A percentile compares a stretch with the other conserved stretches of the same genome.
Conservation (phyloP, 352 stramenopile genomes). For the Pythium aphanidermatum region DNA sequence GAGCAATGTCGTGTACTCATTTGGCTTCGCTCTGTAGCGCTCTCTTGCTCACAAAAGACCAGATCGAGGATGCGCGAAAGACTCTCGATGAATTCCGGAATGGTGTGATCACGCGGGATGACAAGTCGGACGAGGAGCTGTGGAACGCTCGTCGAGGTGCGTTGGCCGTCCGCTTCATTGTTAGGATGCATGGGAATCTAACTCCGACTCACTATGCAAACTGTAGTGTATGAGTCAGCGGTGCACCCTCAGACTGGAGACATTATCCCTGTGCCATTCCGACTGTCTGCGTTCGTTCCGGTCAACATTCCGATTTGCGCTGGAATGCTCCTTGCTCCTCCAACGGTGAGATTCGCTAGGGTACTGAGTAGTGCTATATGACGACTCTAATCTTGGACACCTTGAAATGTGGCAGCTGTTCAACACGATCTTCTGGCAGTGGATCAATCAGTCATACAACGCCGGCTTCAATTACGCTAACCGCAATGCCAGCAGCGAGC, state of each 20-base stretch:
- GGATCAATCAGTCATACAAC: slow-evolving; percentile 88
- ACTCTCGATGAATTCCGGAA: slow-evolving; percentile 53
- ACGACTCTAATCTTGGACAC: neutral
- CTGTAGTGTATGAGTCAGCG: slow-evolving; percentile 62
- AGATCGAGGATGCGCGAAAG: slow-evolving; percentile 53
- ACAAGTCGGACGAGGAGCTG: slow-evolving; percentile 61
- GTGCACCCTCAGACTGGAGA: slow-evolving; percentile 84
- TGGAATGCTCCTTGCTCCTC: slow-evolving; percentile 75
- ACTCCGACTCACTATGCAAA: neutral
- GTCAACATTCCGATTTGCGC: slow-evolving; percentile 86
- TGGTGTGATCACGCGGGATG: slow-evolving; percentile 30
- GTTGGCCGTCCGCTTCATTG: neutral
- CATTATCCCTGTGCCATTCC: slow-evolving; percentile 53
- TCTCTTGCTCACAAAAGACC: slow-evolving; percentile 57
- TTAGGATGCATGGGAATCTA: neutral
- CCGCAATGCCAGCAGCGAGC: slow-evolving; percentile 75
- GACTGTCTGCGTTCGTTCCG: slow-evolving; percentile 79
- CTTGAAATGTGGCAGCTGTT: slow-evolving; percentile 10
- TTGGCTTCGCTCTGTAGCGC: slow-evolving; percentile 23
- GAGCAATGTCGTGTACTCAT: slow-evolving; percentile 1
- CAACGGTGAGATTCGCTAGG: too few relatives aligned
- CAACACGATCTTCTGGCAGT: slow-evolving; percentile 87
- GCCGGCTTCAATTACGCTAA: slow-evolving; percentile 88
- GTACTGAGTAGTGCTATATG: neutral
- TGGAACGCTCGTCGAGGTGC: slow-evolving; percentile 67